phyloP scores from a whole-genome alignment of 331 rosid species.

The Malus hybrid region DNA sequence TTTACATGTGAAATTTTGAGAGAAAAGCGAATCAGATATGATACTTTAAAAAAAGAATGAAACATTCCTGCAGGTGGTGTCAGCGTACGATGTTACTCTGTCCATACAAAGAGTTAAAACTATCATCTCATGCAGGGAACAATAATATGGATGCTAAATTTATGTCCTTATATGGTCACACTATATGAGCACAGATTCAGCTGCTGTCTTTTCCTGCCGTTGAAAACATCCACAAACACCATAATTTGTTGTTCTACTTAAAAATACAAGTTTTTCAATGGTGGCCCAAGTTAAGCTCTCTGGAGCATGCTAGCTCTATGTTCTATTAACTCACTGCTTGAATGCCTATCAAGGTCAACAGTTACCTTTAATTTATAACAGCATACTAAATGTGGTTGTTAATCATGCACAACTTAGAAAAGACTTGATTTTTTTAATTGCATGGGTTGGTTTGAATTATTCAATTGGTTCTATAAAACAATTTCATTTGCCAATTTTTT shows the following conservation, averaged over 20 bases:
- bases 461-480: not conserved
- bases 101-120: not conserved
- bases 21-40: not conserved
- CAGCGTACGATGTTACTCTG: not conserved
- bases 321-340: not conserved
- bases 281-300: not conserved
- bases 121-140: not conserved
- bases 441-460: not conserved
- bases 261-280: not conserved
- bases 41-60: not conserved
- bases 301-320: not conserved
- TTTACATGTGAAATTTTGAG: not conserved
- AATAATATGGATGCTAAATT: not conserved
- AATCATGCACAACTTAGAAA: not conserved
- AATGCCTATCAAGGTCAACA: not conserved
- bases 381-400: not conserved
- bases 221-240: not conserved
- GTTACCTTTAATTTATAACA: not conserved
- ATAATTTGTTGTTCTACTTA: not conserved
- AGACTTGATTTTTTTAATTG: not conserved
- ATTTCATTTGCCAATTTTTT: conserved; percentile 12
- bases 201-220: not conserved
- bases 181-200: not conserved
- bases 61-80: not conserved
- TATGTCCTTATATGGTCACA: not conserved